Evolutionary conservation across 805 yeast species (phyloP), one percentile per base, ranked within the genome.

Genomic region (Candida koratica): DNA sequence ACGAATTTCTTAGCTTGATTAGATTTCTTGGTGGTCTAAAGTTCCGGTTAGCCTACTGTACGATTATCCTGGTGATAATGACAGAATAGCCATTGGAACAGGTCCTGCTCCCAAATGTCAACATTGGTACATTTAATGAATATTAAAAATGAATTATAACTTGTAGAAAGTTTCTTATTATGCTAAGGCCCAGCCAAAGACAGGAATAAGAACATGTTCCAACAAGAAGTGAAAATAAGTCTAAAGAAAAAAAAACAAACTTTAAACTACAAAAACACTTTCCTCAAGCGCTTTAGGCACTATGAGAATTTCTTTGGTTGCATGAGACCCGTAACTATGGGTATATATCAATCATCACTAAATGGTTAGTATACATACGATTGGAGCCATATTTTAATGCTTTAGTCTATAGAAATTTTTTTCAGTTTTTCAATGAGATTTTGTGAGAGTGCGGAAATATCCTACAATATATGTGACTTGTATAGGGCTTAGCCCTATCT

Each of bases 1-100:
- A 84, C 84, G 77, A 84, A 87, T 75, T 84, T 85, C 79, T 81
- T 84, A 65, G 84, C 79, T 66, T 76, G 77, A 67, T 79, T 71
- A 52, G 71, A 58, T 58, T 64, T 60, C 75, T 84, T 81, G 77
- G 84, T 65, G 68, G 88, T 81, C 94, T 81, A 67, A 25, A 37
- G 34, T 62, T 68, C 58, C 49, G 65, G 79, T 70, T 75, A 71
- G 84, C 85, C 87, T 81, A 80, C 85, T 77, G 85, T 83, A 67
- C 74, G 55, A 58, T 64, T 61, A 55, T 56, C 58, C 38, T 39
- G 32, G 17, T 5, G 8, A n/a, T 23, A 28, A 60, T 56, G 71
- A 66, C 73, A 67, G 73, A 71, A 68, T 55, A 67, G 71, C 71
- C 71, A 67, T 25, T 17, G 52, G 64, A 64, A 58, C 67, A 69